Conservation (phyloP, 2,329 filamentous ascomycete species). For the Colletotrichum endophyticum region DNA sequence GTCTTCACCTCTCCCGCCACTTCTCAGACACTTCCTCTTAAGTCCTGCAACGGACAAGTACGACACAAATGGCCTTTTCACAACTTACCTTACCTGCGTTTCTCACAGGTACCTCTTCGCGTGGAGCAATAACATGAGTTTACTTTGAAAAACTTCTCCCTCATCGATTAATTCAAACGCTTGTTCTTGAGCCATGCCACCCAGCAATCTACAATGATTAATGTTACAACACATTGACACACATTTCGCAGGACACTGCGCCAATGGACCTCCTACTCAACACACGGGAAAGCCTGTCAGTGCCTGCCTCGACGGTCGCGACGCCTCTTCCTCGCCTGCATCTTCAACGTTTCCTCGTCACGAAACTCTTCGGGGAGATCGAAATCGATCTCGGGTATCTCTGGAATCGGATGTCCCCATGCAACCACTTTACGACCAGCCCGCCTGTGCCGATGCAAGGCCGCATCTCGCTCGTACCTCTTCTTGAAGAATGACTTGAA, state of each 20-base stretch:
- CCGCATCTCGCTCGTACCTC: slow-evolving; percentile 78
- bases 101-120: background rate
- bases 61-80: background rate
- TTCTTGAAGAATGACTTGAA: slow-evolving; percentile 90
- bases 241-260: background rate
- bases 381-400: slow-evolving; percentile 75
- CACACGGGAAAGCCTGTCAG: slow-evolving; percentile 23
- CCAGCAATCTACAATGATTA: slow-evolving; percentile 11
- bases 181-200: slow-evolving; percentile 15
- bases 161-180: slow-evolving; percentile 3
- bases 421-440: slow-evolving; percentile 74
- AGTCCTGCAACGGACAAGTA: background rate
- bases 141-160: background rate
- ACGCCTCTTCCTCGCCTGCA: slow-evolving; percentile 67
- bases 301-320: slow-evolving; percentile 60
- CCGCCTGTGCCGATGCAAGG: slow-evolving; percentile 74
- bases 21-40: background rate
- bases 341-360: slow-evolving; percentile 60
- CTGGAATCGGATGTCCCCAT: slow-evolving; percentile 83
- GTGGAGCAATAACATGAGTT: background rate
- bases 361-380: slow-evolving; percentile 70
- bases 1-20: background rate
- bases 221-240: slow-evolving; percentile 1
- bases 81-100: background rate
- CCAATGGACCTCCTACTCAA: background rate